Conservation (phyloP, 2,329 filamentous ascomycete species). For the Sporothrix phasma region DNA sequence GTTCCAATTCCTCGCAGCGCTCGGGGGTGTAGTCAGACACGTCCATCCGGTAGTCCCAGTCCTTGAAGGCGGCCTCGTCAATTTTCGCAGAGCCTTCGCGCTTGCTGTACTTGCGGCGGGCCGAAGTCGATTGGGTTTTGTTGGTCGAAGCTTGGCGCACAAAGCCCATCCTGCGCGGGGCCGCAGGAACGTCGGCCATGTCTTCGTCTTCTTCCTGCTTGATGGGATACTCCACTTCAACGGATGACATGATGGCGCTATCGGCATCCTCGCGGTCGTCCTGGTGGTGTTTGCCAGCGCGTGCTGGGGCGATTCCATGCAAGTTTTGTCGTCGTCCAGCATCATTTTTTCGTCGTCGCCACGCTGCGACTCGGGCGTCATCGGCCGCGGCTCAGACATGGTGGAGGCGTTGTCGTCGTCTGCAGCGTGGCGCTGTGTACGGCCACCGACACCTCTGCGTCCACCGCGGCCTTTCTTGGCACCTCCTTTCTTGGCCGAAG, state of each 20-base stretch:
- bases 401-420: slow-evolving; percentile 31
- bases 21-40: slow-evolving; percentile 83
- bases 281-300: background rate
- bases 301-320: slow-evolving; percentile 14
- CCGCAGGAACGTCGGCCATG: slow-evolving; percentile 21
- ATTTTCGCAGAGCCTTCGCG: slow-evolving; percentile 68
- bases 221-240: slow-evolving; percentile 38
- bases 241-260: slow-evolving; percentile 33
- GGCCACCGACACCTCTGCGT: slow-evolving; percentile 28
- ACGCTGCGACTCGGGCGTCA: slow-evolving; percentile 46
- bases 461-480: slow-evolving; percentile 16
- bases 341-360: slow-evolving; percentile 18
- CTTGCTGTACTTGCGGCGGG: slow-evolving; percentile 76
- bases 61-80: slow-evolving; percentile 82
- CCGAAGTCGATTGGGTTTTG: slow-evolving; percentile 67
- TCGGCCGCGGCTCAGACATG: slow-evolving; percentile 39
- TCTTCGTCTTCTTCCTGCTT: slow-evolving; percentile 39
- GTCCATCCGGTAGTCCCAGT: slow-evolving; percentile 84
- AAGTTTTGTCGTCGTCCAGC: slow-evolving; percentile 22
- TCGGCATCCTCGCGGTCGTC: slow-evolving; percentile 28
- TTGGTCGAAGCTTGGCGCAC: slow-evolving; percentile 39
- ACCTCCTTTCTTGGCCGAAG: slow-evolving; percentile 20
- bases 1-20: slow-evolving; percentile 87
- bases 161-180: slow-evolving; percentile 39
- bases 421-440: slow-evolving; percentile 28